Evolutionary conservation across 495 filamentous ascomycete genomes (phyloP), one percentile per base, ranked within the genome.

Genomic region (Aspergillus panamensis): DNA sequence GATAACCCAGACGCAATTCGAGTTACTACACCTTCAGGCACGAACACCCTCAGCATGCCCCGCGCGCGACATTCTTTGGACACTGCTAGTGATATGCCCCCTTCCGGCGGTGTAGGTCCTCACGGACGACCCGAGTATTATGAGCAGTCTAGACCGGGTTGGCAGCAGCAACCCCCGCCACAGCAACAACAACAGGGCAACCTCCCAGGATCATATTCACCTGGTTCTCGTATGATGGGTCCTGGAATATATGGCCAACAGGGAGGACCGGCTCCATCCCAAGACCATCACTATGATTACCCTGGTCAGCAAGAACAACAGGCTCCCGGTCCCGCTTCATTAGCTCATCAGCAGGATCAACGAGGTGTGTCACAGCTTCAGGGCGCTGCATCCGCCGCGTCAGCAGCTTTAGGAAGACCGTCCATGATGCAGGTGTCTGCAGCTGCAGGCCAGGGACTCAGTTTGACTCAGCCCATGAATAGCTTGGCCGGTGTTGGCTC

Each of bases 21-120:
- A 37, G 95, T 99, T 43, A 99, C 95, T 0, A 99, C 95, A 0
- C 95, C 95, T 0, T 95, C 92, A 69, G 95, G 94, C 8, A 87
- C 87, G 13, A 89, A 79, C 55, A 82, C 81, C 31, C 73, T 79
- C 33, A 79, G 77, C 47, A 84, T 84, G 81, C 76, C 80, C 47
- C 77, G 74, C 45, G 68, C 80, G 54, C 73, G 79, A 40, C 76
- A 78, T 20, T 67, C 80, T 0, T 72, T 82, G 40, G 77, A 81
- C 39, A 69, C 73, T 0, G 62, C 74, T 17, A 68, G 62, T 21
- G 69, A 75, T 6, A 51, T 71, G 12, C 73, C 71, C 2, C 65
- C 74, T 3, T 63, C 71, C 31, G 66, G 66, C 57, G 62, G 66
- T 12, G 63, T 75, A 30, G 68, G 62, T 8, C 62, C 70, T 7